Evolutionary conservation across 805 yeast species (phyloP), one percentile per base, ranked within the genome.

Genomic region (Candida sphagnicola): DNA sequence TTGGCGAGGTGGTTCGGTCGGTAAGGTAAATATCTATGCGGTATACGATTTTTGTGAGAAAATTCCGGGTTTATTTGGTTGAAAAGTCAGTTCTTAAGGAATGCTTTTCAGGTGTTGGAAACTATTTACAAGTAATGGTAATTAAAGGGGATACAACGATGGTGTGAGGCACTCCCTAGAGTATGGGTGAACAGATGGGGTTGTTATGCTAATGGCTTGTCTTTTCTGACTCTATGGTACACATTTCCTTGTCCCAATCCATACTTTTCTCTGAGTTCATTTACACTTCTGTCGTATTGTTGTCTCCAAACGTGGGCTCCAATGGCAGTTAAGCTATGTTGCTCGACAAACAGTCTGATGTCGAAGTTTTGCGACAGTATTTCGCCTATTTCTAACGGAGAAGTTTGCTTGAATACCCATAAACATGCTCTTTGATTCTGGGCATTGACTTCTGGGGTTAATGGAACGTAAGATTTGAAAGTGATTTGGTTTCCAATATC

Each of bases 281-380:
- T 73, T 31, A 86, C 84, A 50, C 82, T 77, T 50, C 85, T 67
- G 61, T 93, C 98, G 79, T 83, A 91, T 30, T 62, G 68, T 48
- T 82, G 79, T 72, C 98, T 80, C 91, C 95, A 91, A 33, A 87
- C 72, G 58, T 88, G 95, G 2, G 95, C 96, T 18, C 98, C 97
- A 34, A 90, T 78, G 1, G 97, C 78, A n/a, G 67, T 65, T 48
- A 93, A 72, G 3, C 68, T 57, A 59, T 85, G 57, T 3, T 61
- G 45, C 3, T 62, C 68, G 12, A 71, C 85, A 59, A 88, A 90
- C 5, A 54, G 51, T 57, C 98, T 78, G 45, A 91, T 80, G 51
- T 87, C 77, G 55, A 91, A 91, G 39, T 66, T 57, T 10, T 74
- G 75, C 46, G 80, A 61, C 25, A 57, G 53, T 13, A 55, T 35